Base-by-base conservation (phyloP, 352 stramenopile species). In the Globisporangium acanthophoron region DNA sequence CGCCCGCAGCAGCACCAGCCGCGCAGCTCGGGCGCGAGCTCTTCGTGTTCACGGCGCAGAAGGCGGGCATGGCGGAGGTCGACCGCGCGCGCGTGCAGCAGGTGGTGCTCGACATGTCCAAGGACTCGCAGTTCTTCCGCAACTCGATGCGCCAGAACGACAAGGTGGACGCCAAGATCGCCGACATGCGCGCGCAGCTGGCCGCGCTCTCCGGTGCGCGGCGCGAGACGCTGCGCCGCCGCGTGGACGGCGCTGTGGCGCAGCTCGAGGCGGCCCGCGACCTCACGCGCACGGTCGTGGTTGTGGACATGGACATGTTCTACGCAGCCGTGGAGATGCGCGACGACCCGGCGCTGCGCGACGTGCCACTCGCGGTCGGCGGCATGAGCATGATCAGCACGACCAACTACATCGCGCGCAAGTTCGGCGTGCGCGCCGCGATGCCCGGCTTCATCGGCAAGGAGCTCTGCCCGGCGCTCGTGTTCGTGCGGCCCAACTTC, bases 231-330 rank as follows among this genome's bases (percentile, higher is more conserved):
- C 57, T 87, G 31, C 56, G 76, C 20, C 54, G 66, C 35, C 71
- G 92, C 40, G 63, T 74, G 3, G 73, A 86, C 60, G 44, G 69
- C 13, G 50, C 62, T 15, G 61, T 79, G n/a, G 73, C 62, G 15
- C 67, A 83, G 54, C 77, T 84, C 54, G 88, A 92, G 62, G 66
- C 64, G 39, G 60, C 61, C 29, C 80, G 74, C 44, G 68, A 80
- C 54, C 73, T 90, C 29, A 73, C 76, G 56, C 76, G 71, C 18
- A 96, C 87, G 0, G 89, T 87, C 64, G 87, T 96, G 13, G 94
- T 98, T 0, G 73, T 89, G 1, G 96, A 99, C 70, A 98, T 99
- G 93, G 96, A 99, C 67, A 97, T 97, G 81, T 99, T 99, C 64
- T 99, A 97, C 71, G 96, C 97, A 16, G 90, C 90, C 11, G 97